Percentiles rank a stretch among this genome's conserved stretches.
These are phyloP conservation scores for Luffa aegyptiaca DNA, from an alignment of 306 rosid species.

Conservation along the genomic window DNA sequence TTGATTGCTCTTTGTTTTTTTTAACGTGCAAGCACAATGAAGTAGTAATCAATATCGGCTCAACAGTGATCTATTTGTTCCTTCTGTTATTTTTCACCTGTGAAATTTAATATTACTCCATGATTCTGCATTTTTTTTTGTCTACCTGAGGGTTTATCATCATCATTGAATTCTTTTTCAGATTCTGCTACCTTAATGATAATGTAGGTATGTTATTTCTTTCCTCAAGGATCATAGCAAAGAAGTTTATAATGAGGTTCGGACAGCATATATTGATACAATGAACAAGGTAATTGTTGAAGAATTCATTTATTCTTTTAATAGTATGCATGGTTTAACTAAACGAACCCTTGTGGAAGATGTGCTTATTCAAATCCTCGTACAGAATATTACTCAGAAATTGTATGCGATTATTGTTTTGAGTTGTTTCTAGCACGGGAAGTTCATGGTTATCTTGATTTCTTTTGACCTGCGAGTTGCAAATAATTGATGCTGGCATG, in stretches of 20 bases:
- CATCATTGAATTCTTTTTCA: conserved; percentile 18
- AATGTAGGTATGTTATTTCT: conserved; percentile 61
- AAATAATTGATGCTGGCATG: background rate
- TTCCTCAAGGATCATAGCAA: conserved; percentile 93
- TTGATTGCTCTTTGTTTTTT: background rate
- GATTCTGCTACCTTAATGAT: conserved; percentile 12
- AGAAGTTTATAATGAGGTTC: conserved; percentile 78
- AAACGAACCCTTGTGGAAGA: background rate
- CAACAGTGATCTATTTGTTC: background rate
- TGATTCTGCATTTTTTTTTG: conserved; percentile 6
- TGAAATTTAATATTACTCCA: background rate
- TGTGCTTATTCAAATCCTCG: background rate
- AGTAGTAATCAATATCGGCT: background rate
- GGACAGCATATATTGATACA: conserved; percentile 84
- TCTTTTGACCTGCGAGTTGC: background rate
- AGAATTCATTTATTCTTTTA: conserved; percentile 8
- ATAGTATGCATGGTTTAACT: background rate
- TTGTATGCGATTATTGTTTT: background rate
- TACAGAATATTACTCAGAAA: background rate
- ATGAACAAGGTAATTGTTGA: conserved; percentile 61
- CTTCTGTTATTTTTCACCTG: background rate
- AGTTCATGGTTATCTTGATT: background rate
- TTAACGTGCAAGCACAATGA: background rate
- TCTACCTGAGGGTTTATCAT: background rate
- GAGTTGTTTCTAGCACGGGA: background rate